Conservation (phyloP, 768 basidiomycete genomes). For the Atractiella rhizophila region DNA sequence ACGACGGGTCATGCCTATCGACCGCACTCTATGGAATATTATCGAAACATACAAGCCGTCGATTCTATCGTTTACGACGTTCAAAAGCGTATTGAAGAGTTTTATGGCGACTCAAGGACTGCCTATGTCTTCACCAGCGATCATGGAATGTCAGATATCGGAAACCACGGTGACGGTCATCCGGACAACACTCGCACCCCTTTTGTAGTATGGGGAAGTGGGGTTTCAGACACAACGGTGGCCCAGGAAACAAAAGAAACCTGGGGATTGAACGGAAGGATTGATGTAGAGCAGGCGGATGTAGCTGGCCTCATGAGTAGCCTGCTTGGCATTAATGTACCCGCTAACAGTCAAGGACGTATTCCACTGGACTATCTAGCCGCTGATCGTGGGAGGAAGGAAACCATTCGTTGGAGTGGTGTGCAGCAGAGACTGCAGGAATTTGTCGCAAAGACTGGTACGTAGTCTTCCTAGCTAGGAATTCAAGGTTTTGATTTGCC, state of each 20-base stretch:
- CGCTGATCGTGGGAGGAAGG: conserved; percentile 30
- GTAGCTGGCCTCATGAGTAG: conserved; percentile 46
- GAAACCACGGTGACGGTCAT: conserved; percentile 74
- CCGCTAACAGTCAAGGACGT: conserved; percentile 58
- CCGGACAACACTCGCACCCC: conserved; percentile 73
- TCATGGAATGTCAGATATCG: conserved; percentile 69
- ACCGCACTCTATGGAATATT: conserved; percentile 68
- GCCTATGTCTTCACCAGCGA: conserved; percentile 62
- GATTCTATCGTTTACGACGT: conserved; percentile 45
- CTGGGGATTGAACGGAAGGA: conserved; percentile 38
- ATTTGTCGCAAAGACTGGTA: conserved; percentile 51
- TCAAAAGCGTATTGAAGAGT: conserved; percentile 35
- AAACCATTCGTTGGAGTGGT: conserved; percentile 37
- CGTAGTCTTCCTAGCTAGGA: conserved; percentile 9
- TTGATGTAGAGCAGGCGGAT: conserved; percentile 64
- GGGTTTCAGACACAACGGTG: conserved; percentile 25
- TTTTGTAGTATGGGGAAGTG: conserved; percentile 55
- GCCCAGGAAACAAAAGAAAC: too few species aligned
- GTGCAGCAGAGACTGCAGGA: conserved; percentile 46
- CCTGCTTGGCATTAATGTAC: conserved; percentile 45
- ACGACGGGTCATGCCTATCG: conserved; percentile 68
- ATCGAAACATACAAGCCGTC: conserved; percentile 55
- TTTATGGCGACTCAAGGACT: conserved; percentile 42
- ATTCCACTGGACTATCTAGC: conserved; percentile 40
- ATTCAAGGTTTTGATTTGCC: background rate